These are phyloP conservation scores for Candida qinlingensis DNA, from an alignment of 805 yeast genomes.

Conservation along the genomic window DNA sequence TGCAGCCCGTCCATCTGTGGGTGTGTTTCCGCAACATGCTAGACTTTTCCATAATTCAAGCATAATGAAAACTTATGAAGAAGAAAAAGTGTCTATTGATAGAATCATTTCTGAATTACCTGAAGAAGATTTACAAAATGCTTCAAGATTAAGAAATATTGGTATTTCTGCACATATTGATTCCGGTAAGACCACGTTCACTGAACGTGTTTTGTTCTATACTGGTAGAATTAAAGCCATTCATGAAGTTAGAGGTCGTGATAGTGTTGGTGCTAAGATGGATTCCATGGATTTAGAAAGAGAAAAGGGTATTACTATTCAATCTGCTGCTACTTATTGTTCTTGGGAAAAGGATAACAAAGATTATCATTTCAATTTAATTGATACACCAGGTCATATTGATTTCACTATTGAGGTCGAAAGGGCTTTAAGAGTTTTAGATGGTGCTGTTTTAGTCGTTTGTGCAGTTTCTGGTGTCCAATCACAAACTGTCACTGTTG, in stretches of 20 bases:
- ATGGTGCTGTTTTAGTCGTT: conserved; percentile 96
- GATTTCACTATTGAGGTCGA: conserved; percentile 99
- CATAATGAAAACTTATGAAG: conserved; percentile 47
- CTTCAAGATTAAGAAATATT: conserved; percentile 75
- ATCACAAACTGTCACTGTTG: conserved; percentile 97
- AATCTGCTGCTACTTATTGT: conserved; percentile 98
- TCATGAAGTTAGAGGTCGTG: conserved; percentile 95
- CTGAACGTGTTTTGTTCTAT: conserved; percentile 92
- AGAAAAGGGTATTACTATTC: conserved; percentile 98
- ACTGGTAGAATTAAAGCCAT: conserved; percentile 96
- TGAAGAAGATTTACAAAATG: conserved; percentile 45
- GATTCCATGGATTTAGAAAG: conserved; percentile 98
- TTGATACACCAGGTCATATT: conserved; percentile 98
- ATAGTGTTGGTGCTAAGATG: conserved; percentile 98
- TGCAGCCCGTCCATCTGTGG: neutral
- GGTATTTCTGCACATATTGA: conserved; percentile 98
- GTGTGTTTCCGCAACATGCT: neutral
- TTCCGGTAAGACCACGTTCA: conserved; percentile 96
- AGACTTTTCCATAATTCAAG: conserved; percentile 32
- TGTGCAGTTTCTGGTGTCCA: conserved; percentile 99
- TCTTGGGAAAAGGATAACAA: conserved; percentile 78
- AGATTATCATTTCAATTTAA: conserved; percentile 83
- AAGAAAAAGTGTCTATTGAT: conserved; percentile 66
- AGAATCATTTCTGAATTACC: conserved; percentile 44
- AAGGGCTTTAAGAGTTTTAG: conserved; percentile 95